A percentile compares a stretch with the other conserved stretches of the same genome.
Conservation (phyloP, 1,284 basidiomycete genomes). For the Anthracocystis setariae region DNA sequence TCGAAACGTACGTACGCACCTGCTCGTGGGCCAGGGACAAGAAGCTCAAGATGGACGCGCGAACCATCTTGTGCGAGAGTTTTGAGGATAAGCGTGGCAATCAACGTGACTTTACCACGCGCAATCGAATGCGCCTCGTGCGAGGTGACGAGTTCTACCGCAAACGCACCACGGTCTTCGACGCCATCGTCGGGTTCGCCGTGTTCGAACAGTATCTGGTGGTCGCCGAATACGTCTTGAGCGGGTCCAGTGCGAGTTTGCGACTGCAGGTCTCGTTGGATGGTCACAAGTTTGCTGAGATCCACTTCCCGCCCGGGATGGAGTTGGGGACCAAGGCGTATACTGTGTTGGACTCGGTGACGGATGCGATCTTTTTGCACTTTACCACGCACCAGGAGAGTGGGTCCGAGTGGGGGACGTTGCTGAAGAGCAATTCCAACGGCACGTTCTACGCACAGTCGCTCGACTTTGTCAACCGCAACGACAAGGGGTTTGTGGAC, state of each 20-base stretch:
- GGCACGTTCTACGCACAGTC: conserved; percentile 94
- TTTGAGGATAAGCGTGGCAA: conserved; percentile 83
- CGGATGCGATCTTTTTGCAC: conserved; percentile 90
- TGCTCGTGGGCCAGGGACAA: conserved; percentile 91
- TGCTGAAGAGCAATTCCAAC: conserved; percentile 95
- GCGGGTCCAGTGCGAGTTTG: conserved; percentile 28
- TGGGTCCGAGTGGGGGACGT: conserved; percentile 84
- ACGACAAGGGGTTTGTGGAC: conserved; percentile 87
- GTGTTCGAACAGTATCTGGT: conserved; percentile 96
- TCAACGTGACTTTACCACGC: conserved; percentile 72
- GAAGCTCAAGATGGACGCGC: conserved; percentile 79
- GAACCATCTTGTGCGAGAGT: conserved; percentile 90
- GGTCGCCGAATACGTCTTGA: conserved; percentile 81
- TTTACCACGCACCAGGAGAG: conserved; percentile 86
- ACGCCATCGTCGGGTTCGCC: conserved; percentile 89
- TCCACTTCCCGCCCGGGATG: conserved; percentile 89
- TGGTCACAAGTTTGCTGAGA: conserved; percentile 82
- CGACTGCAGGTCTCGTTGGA: conserved; percentile 93
- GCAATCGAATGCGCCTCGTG: conserved; percentile 82
- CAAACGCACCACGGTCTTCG: conserved; percentile 79
- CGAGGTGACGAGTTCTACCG: conserved; percentile 80
- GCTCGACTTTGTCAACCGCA: conserved; percentile 87
- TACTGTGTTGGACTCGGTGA: conserved; percentile 92
- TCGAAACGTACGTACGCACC: conserved; percentile 87
- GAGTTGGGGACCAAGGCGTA: conserved; percentile 88